Evolutionary conservation across 257 asterid genomes (phyloP), one percentile per base, ranked within the genome.

Genomic region (Nicotiana knightiana): DNA sequence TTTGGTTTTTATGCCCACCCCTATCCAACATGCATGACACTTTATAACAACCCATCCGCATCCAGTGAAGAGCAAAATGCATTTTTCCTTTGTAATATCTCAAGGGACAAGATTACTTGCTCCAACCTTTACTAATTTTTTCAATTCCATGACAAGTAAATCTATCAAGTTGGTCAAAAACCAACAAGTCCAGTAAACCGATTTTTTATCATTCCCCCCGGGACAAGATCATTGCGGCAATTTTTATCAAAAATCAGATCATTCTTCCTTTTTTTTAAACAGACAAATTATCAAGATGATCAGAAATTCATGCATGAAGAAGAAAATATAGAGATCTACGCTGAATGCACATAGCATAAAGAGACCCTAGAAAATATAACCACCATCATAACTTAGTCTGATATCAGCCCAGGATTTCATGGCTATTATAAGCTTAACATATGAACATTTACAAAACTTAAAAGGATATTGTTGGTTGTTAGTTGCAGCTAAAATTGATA

Each of bases 21-120:
- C 48, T 43, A 43, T 3, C 79, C 51, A 24, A 48, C 79, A 15
- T 73, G 79, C 79, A 73, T 3, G 79, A 26, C 79, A 15, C 8
- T 7, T 26, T 48, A 48, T 13, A 24, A 26, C 48, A 48, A 26
- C 79, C 43, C 79, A 73, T 73, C 62, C 16, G 30, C 30, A 28
- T 28, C 24, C 24, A 15, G 43, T 48, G 24, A 46, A 71, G 61
- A 24, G 79, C 16, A 48, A 71, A 71, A 48, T 21, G 61, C 39
- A 24, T 73, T 48, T 73, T 48, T 11, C 61, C 59, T 3, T 48
- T 73, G 43, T 10, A 48, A 73, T 26, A 15, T 73, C 62, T 73
- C 43, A 48, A 73, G 79, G 79, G 51, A 48, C 79, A 73, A 24
- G 24, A 51, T 51, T 48, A 73, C 51, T 73, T 73, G 26, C 79